Base-by-base conservation (phyloP, 2,329 filamentous ascomycete species). In the Xylaria sp. region DNA sequence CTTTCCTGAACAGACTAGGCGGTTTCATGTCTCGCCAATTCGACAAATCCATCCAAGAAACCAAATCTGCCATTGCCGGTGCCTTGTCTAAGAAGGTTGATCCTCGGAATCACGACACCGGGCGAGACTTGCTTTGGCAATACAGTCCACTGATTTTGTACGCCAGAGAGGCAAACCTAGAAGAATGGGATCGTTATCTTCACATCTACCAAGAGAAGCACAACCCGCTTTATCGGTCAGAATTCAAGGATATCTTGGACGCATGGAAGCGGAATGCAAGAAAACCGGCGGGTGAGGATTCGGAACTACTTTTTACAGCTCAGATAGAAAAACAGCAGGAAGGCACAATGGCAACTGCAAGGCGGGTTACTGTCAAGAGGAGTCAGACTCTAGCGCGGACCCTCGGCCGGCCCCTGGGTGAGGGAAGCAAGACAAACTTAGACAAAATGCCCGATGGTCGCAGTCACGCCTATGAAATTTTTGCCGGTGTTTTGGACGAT, bases 351-450 rank as follows among this genome's bases (percentile, higher is more conserved):
- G 87, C 92, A 23, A 89, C 93, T 7, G 94, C 94, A 10, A 88
- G 94, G 70, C 97, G 97, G 80, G 82, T 98, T 69, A 98, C 95
- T 0, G 94, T 98, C 62, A 97, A 97, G 84, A 89, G 94, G 77
- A 96, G 93, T 72, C 94, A 97, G 80, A 97, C 93, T 2, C 82
- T 96, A 65, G 93, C 92, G 26, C 90, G 92, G 75, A 89, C 87
- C 57, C 83, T 95, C 59, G 88, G 92, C 42, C 89, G 89, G 57
- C 89, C 90, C 11, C 84, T 90, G 66, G 86, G 88, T 36, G 91
- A 93, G 56, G 88, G 87, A 61, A 82, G 78, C 66, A 82, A 84
- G 77, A 72, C 83, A 66, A 81, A 78, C 74, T 72, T 83, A 67
- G 89, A 91, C 58, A 91, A 89, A 76, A 80, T 81, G 9, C 82